Base-by-base conservation (phyloP, 768 basidiomycete species). In the Strobilomyces confusus region DNA sequence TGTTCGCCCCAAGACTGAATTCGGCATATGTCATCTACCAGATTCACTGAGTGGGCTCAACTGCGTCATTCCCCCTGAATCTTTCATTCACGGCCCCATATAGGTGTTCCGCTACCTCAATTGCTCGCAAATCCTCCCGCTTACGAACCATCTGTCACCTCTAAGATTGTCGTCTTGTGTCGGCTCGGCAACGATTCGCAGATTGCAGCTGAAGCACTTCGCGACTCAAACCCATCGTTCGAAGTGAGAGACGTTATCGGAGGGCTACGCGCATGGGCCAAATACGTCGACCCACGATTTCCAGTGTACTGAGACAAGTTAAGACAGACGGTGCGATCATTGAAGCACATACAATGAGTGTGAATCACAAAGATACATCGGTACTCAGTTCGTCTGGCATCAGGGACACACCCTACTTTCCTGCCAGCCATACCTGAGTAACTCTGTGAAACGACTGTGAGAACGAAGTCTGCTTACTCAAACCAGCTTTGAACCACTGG, bases 131-230 rank as follows among this genome's bases (percentile, higher is more conserved):
- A 84, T 50, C 93, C 92, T 1, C 57, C 66, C n/a, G 59, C 69
- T 1, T 68, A 75, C 49, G 46, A 83, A n/a, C 62, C 72, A 7
- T 36, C 57, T 4, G 44, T 54, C 25, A 49, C 55, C 19, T 65
- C 58, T 11, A 67, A 74, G 9, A 44, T 65, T 17, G 83, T 83
- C 55, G 72, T 97, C 17, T 69, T 97, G 25, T 98, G 95, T 69
- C 80, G 92, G 29, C 75, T 92, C 20, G 95, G 95, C 5, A 98
- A 98, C 63, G 95, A 98, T 68, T 95, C 92, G 1, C 90, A 92
- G 67, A 79, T 91, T 19, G 95, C 94, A 29, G 93, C 84, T 0
- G 75, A 83, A 33, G 73, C 70, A 9, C 61, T 64, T 44, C 61
- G 56, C 20, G 67, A 63, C 43, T n/a, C 58, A 9, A 55, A 54